Evolutionary conservation across 2,329 filamentous ascomycete species (phyloP).

Genomic region (Periconia sp.): DNA sequence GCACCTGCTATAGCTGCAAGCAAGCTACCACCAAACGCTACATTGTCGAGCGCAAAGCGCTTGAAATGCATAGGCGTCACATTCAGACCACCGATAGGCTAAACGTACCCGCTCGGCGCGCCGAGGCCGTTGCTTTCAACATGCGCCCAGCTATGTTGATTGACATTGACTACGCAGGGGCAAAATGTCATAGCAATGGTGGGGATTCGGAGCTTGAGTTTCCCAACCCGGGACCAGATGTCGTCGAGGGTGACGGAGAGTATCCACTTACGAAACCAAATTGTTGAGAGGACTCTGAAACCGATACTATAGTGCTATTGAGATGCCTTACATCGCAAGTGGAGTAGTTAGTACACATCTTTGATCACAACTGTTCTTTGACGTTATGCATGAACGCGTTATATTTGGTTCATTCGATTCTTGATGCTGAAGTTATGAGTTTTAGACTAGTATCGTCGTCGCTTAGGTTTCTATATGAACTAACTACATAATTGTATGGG

Average conservation of each 20-base stretch:
- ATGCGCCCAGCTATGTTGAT: constrained; percentile 51
- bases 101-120: constrained; percentile 32
- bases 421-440: too few species aligned
- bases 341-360: too few species aligned
- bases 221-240: constrained; percentile 51
- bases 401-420: too few species aligned
- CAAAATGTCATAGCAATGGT: constrained; percentile 43
- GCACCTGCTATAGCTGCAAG: constrained; percentile 28
- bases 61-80: constrained; percentile 36
- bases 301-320: not conserved
- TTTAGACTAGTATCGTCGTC: too few species aligned
- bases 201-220: constrained; percentile 49
- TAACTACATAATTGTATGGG: too few species aligned
- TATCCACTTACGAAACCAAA: constrained; percentile 51
- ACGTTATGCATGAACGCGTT: too few species aligned
- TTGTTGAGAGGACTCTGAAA: constrained; percentile 35
- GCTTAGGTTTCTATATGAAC: too few species aligned
- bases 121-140: constrained; percentile 42
- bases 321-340: too few species aligned
- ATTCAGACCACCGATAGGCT: constrained; percentile 12
- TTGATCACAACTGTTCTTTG: too few species aligned
- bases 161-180: constrained; percentile 47
- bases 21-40: constrained; percentile 27
- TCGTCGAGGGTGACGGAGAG: constrained; percentile 51
- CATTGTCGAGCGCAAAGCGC: constrained; percentile 38